Evolutionary conservation across 352 stramenopile species (phyloP), one percentile per base, ranked within the genome.

Genomic region (Globisporangium rhizosaccharum): DNA sequence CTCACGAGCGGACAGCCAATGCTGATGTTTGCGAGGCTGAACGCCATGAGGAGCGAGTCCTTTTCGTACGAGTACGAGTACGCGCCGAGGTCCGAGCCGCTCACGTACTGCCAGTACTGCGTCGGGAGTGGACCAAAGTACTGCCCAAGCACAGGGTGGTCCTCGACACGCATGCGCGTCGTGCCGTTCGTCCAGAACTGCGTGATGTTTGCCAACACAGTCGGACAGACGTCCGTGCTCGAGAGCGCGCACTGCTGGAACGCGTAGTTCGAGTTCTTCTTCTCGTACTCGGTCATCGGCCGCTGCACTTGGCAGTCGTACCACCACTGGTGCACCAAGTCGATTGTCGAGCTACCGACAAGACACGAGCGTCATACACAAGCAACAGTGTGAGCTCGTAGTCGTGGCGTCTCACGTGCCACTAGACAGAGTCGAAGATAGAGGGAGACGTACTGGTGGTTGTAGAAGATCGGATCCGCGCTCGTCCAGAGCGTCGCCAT

Each of bases 81-180:
- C 30, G 63, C 66, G 6, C 76, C 79, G 23, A 89, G 55, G 51
- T 89, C 75, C 2, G 59, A 67, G 42, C 48, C 63, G 26, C 65
- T 77, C 15, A 85, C 79, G 33, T 79, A 89, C 44, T 69, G 63
- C 79, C 76, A 89, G 63, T 84, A 89, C 52, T 89, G 55, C 30
- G 61, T 81, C 5, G 76, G 76, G 17, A 85, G 70, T 2, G 71
- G 69, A 3, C 61, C 49, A 51, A 87, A 89, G 62, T 86, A 89
- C 12, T 50, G 65, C 2, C 60, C 53, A 12, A 87, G 70, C 39
- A 59, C 41, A 11, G 76, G 71, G 51, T 87, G 76, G n/a, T 63
- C 68, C 45, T 86, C 76, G 4, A 72, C 73, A 2, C 62, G 59
- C 26, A 70, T 68, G 20, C 65, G 63, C 0, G 65, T 66, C 30